Conservation (phyloP, 2,329 filamentous ascomycete genomes). For the Cercospora beticola region DNA sequence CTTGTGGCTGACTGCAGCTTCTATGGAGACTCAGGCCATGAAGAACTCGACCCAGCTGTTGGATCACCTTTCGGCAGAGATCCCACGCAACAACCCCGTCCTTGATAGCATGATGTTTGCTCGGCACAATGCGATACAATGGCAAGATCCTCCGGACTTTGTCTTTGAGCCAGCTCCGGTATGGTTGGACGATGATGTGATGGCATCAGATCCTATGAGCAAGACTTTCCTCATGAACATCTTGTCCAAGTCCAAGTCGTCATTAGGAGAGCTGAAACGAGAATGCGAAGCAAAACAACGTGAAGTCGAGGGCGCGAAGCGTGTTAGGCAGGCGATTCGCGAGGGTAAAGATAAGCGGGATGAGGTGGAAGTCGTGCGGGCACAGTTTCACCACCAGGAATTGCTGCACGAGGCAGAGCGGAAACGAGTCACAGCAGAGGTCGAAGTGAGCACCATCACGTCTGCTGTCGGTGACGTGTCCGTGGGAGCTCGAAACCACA, state of each 20-base stretch:
- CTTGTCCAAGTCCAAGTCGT: slow-evolving; percentile 82
- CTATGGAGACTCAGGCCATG: slow-evolving; percentile 77
- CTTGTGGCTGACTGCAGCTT: slow-evolving; percentile 77
- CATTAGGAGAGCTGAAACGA: slow-evolving; percentile 73
- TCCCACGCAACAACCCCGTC: slow-evolving; percentile 80
- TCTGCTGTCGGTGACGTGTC: slow-evolving; percentile 87
- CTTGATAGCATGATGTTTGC: slow-evolving; percentile 98
- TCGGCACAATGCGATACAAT: slow-evolving; percentile 77
- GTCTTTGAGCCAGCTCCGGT: slow-evolving; percentile 91
- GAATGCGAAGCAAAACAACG: slow-evolving; percentile 83
- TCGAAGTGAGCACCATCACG: slow-evolving; percentile 93
- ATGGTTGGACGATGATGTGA: slow-evolving; percentile 89
- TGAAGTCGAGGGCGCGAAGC: slow-evolving; percentile 78
- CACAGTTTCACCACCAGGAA: slow-evolving; percentile 83
- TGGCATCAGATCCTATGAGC: slow-evolving; percentile 81
- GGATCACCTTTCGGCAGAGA: slow-evolving; percentile 72
- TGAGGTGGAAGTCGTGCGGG: slow-evolving; percentile 78
- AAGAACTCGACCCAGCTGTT: slow-evolving; percentile 71
- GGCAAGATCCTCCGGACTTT: slow-evolving; percentile 82
- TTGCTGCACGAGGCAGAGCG: slow-evolving; percentile 80
- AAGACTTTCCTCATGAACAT: slow-evolving; percentile 91
- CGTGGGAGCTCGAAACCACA: slow-evolving; percentile 88
- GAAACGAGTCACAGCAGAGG: slow-evolving; percentile 80
- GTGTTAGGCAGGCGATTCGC: slow-evolving; percentile 70
- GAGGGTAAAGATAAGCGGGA: slow-evolving; percentile 86